Conservation (phyloP, 768 basidiomycete genomes). For the Ephemerocybe angulata region DNA sequence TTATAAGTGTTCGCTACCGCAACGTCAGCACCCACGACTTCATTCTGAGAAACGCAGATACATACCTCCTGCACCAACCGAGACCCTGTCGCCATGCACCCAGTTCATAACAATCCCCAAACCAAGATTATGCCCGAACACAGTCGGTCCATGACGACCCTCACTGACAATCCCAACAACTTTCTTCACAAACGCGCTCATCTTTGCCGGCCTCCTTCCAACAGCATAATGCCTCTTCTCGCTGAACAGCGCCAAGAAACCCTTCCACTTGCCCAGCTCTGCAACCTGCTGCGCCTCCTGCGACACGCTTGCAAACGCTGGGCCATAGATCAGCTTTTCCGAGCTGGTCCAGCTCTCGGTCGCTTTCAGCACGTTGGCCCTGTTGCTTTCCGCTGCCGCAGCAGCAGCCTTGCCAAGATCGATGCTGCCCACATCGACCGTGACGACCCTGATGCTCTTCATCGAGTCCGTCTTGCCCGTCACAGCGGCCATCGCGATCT, state of each 20-base stretch:
- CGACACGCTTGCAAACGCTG: constrained; percentile 56
- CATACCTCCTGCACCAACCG: constrained; percentile 77
- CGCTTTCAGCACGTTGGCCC: constrained; percentile 41
- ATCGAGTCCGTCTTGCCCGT: constrained; percentile 56
- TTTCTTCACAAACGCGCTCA: constrained; percentile 54
- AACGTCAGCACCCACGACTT: constrained; percentile 9
- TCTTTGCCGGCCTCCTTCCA: constrained; percentile 52
- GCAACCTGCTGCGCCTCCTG: constrained; percentile 20
- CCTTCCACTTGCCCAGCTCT: constrained; percentile 26
- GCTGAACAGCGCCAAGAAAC: constrained; percentile 32
- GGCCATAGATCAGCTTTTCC: constrained; percentile 69
- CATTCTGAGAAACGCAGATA: neutral
- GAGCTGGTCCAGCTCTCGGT: constrained; percentile 74
- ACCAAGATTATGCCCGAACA: constrained; percentile 43
- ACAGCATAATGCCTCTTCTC: constrained; percentile 37
- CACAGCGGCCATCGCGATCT: constrained; percentile 55
- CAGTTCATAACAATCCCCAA: constrained; percentile 51
- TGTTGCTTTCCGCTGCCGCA: constrained; percentile 17
- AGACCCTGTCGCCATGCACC: constrained; percentile 64
- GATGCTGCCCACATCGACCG: constrained; percentile 70
- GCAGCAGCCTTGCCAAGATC: constrained; percentile 27
- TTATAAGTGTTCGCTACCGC: constrained; percentile 64
- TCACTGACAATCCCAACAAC: constrained; percentile 58
- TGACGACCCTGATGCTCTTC: constrained; percentile 64
- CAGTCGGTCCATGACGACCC: constrained; percentile 40